Evolutionary conservation across 192 early-diverging fungal species (phyloP).

Genomic region (Gonapodya prolifera): DNA sequence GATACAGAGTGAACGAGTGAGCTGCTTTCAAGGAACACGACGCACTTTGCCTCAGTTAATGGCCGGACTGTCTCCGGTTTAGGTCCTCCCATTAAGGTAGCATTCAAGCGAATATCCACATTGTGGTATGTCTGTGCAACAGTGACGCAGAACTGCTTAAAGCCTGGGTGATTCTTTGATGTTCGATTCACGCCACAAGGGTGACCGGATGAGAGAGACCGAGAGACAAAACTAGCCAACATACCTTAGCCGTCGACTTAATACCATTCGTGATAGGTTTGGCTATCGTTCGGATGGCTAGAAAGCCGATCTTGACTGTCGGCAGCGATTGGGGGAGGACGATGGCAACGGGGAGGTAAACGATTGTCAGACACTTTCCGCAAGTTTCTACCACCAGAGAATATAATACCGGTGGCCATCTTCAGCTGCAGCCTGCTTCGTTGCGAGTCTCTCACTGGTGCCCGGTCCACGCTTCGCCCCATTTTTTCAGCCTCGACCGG

Average conservation of each 20-base stretch:
- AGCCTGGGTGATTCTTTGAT: background rate
- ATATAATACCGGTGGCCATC: background rate
- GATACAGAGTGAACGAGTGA: too few relatives aligned
- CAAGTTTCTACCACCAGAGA: too few relatives aligned
- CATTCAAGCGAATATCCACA: background rate
- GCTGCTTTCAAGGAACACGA: too few relatives aligned
- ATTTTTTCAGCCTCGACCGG: background rate
- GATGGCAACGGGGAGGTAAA: too few relatives aligned
- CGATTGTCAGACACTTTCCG: too few relatives aligned
- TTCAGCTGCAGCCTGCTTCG: too few relatives aligned
- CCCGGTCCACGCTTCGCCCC: too few relatives aligned
- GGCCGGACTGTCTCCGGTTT: background rate
- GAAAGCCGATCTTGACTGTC: background rate
- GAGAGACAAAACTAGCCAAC: background rate
- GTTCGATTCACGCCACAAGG: background rate
- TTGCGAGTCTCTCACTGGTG: too few relatives aligned
- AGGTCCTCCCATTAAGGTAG: background rate
- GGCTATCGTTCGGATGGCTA: background rate
- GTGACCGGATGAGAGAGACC: background rate
- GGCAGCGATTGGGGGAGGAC: too few relatives aligned
- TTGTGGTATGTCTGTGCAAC: background rate
- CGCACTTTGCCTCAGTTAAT: background rate
- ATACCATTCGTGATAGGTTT: background rate
- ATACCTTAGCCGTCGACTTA: background rate
- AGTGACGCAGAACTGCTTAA: background rate